Evolutionary conservation across 2,329 filamentous ascomycete species (phyloP).

Genomic region (Penicillium palitans): DNA sequence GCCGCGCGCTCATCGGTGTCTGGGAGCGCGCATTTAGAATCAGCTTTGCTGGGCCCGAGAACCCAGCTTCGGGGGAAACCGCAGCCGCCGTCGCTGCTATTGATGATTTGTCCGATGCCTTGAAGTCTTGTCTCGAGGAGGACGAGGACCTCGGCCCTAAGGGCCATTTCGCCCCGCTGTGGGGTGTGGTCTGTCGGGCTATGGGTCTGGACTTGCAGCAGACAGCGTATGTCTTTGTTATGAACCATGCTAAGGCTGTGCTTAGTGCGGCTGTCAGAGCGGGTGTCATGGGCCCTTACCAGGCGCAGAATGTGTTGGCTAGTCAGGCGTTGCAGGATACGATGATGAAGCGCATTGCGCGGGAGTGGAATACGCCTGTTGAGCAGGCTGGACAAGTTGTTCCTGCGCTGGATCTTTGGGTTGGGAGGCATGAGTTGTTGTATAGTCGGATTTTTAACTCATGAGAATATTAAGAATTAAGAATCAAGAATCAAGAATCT

Average conservation of each 20-base stretch:
- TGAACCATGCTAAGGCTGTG: constrained; percentile 64
- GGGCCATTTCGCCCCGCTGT: constrained; percentile 63
- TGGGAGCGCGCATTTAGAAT: constrained; percentile 58
- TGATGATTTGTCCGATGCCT: constrained; percentile 39
- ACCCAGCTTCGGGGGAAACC: constrained; percentile 12
- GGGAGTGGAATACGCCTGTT: constrained; percentile 50
- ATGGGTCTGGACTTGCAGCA: constrained; percentile 55
- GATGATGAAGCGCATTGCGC: constrained; percentile 51
- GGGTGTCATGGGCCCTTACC: constrained; percentile 65
- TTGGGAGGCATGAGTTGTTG: constrained; percentile 64
- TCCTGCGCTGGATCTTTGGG: constrained; percentile 64
- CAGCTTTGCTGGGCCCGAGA: constrained; percentile 28
- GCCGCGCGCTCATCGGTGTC: constrained; percentile 58
- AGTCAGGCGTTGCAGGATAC: constrained; percentile 53
- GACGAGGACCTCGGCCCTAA: constrained; percentile 40
- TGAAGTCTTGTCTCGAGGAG: constrained; percentile 35
- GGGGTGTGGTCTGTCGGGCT: constrained; percentile 57
- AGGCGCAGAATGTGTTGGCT: constrained; percentile 61
- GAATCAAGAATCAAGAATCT: not conserved
- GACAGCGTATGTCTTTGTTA: constrained; percentile 61
- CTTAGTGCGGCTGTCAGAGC: constrained; percentile 63
- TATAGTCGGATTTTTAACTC: constrained; percentile 70
- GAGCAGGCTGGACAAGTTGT: constrained; percentile 61
- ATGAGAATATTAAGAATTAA: constrained; percentile 27
- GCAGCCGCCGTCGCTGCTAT: constrained; percentile 33